Conservation (phyloP, 176 grass and related monocot species). For the Melocanna baccifera region DNA sequence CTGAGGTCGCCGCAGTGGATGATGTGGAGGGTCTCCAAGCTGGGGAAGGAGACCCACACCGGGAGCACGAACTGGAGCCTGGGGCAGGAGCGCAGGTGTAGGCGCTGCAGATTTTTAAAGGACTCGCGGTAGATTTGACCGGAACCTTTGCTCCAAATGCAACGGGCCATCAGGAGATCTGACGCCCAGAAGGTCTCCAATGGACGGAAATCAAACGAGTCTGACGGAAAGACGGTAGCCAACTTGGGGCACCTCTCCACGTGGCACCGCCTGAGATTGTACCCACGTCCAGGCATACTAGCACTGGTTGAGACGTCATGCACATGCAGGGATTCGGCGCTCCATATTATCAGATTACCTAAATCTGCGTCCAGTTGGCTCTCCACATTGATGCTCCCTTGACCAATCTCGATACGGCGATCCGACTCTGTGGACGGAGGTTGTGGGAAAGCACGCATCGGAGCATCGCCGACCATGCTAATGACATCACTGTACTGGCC, state of each 20-base stretch:
- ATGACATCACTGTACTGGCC: not conserved
- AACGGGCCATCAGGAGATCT: not conserved
- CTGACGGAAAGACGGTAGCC: not conserved
- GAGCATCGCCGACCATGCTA: not conserved
- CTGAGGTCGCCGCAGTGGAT: not conserved
- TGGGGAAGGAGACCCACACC: not conserved
- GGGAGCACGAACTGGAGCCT: not conserved
- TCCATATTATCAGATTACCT: rapidly evolving
- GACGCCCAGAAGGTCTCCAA: not conserved
- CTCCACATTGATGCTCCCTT: not conserved
- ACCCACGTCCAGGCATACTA: rapidly evolving
- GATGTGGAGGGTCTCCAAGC: constrained; percentile 15
- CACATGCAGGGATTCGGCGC: not conserved
- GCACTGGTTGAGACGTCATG: not conserved
- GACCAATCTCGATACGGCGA: not conserved
- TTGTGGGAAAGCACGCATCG: not conserved
- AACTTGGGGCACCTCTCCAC: constrained; percentile 5
- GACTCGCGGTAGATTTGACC: no score
- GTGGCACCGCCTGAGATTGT: not conserved
- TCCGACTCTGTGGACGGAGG: not conserved
- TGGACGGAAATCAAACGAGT: rapidly evolving
- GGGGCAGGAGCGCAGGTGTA: not conserved
- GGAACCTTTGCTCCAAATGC: not conserved
- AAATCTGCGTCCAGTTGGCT: not conserved
- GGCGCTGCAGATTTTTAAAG: not conserved